A percentile compares a stretch with the other conserved stretches of the same genome.
Conservation (phyloP, 805 yeast species). For the Metschnikowia colocasiae region DNA sequence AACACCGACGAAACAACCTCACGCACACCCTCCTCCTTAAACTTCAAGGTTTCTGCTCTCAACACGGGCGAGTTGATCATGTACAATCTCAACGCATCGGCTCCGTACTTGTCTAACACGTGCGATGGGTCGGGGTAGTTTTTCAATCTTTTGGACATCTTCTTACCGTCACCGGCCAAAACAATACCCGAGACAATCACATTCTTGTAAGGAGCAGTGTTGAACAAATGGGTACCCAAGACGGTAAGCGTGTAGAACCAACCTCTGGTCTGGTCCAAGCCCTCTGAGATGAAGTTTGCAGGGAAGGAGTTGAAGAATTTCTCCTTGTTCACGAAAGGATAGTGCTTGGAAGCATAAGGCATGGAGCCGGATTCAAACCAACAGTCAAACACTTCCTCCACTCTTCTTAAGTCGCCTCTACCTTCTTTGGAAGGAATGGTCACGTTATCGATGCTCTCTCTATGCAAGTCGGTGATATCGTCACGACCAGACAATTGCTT, state of each 20-base stretch:
- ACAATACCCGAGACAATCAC: constrained; percentile 96
- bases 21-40: constrained; percentile 98
- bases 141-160: constrained; percentile 97
- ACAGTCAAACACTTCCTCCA: constrained; percentile 98
- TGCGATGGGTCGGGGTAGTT: constrained; percentile 93
- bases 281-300: constrained; percentile 97
- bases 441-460: constrained; percentile 86
- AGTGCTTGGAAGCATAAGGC: constrained; percentile 97
- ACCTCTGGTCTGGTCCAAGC: constrained; percentile 99
- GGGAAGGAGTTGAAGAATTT: constrained; percentile 76
- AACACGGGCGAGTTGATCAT: constrained; percentile 96
- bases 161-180: constrained; percentile 96
- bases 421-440: constrained; percentile 92
- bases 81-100: constrained; percentile 94
- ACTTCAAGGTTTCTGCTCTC: constrained; percentile 93
- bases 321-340: constrained; percentile 87
- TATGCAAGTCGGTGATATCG: constrained; percentile 86
- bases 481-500: constrained; percentile 76
- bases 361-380: constrained; percentile 99
- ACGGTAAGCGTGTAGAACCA: constrained; percentile 98
- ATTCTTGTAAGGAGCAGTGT: constrained; percentile 89
- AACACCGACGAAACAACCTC: constrained; percentile 95
- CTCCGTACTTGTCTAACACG: constrained; percentile 86
- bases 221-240: constrained; percentile 90
- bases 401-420: constrained; percentile 80